Percentiles rank a stretch among this genome's conserved stretches.
Conservation (phyloP, 805 yeast species). For the Candida namnaoensis region DNA sequence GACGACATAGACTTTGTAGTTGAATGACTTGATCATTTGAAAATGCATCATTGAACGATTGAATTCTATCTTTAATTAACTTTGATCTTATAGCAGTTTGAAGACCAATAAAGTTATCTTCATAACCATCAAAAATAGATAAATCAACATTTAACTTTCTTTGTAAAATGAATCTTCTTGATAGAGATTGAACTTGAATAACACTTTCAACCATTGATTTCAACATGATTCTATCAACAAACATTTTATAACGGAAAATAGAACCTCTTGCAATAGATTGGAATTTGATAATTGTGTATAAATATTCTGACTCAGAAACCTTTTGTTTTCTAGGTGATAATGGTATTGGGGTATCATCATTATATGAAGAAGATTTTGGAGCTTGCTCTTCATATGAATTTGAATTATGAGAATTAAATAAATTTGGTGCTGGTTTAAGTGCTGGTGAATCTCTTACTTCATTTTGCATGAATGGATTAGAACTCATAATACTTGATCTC, state of each 20-base stretch:
- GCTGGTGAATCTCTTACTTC: conserved; percentile 2
- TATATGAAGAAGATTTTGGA: no score
- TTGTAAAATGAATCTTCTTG: conserved; percentile 39
- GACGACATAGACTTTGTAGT: conserved; percentile 38
- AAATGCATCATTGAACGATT: conserved; percentile 4
- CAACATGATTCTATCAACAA: conserved; percentile 54
- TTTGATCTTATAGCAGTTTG: conserved; percentile 29
- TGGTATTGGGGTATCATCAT: no score
- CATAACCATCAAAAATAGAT: conserved; percentile 15
- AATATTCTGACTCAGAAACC: conserved; percentile 12
- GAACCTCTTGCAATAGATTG: conserved; percentile 73
- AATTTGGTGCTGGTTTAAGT: not conserved
- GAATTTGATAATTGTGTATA: conserved; percentile 32
- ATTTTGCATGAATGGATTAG: conserved; percentile 12
- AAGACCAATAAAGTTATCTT: conserved; percentile 15
- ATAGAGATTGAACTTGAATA: conserved; percentile 35
- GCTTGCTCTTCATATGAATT: no score
- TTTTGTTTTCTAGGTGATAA: conserved; percentile 12
- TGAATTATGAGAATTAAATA: not conserved
- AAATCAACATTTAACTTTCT: conserved; percentile 15
- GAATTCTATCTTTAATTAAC: conserved; percentile 8
- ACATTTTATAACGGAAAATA: conserved; percentile 50
- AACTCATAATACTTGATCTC: not conserved
- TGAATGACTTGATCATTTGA: conserved; percentile 5
- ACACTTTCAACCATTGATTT: conserved; percentile 46